Percentiles rank a stretch among this genome's conserved stretches.
Evolutionary conservation across 768 basidiomycete species (phyloP).

Genomic region (Lactarius psammicola): DNA sequence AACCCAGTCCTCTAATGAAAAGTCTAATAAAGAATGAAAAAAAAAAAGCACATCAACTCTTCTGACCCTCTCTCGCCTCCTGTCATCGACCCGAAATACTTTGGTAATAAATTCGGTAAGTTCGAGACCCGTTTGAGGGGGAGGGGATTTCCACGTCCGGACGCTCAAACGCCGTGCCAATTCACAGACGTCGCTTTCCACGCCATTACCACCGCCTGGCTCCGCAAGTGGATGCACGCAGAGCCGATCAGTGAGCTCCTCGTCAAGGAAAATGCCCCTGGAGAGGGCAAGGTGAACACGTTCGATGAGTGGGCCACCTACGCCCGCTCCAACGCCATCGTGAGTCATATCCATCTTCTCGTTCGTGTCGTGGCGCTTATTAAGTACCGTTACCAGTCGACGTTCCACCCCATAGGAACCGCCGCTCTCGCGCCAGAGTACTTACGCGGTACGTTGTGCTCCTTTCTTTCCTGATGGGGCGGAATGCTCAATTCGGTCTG

Average conservation of each 20-base stretch:
- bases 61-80: slow-evolving; percentile 38
- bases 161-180: neutral
- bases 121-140: no score
- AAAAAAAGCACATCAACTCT: slow-evolving; percentile 35
- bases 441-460: slow-evolving; percentile 33
- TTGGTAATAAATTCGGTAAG: slow-evolving; percentile 28
- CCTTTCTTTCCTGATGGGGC: neutral
- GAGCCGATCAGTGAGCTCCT: slow-evolving; percentile 20
- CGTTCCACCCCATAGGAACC: slow-evolving; percentile 35
- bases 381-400: slow-evolving; percentile 1
- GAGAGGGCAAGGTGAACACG: slow-evolving; percentile 15
- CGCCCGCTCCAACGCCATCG: slow-evolving; percentile 25
- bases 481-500: neutral
- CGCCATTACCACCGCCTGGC: slow-evolving; percentile 31
- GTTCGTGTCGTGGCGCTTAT: neutral
- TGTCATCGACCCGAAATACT: slow-evolving; percentile 46
- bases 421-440: slow-evolving; percentile 42
- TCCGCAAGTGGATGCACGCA: slow-evolving; percentile 29
- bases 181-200: slow-evolving; percentile 36
- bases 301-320: slow-evolving; percentile 26
- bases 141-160: no score
- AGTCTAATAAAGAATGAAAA: neutral
- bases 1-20: neutral
- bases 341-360: neutral
- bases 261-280: slow-evolving; percentile 21